Evolutionary conservation across 345 rosid genomes (phyloP).

Genomic region (sweet orange (Citrus sinensis)): DVS_A1.0 CM039161.1:20799001-20799500

Average conservation of each 20-base stretch:
- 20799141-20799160: background rate
- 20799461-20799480: background rate
- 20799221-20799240: background rate
- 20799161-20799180: no score
- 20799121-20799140: no score
- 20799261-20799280: background rate
- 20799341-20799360: no score
- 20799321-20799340: background rate
- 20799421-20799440: constrained; percentile 6
- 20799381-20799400: constrained; percentile 6
- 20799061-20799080: no score
- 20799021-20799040: no score
- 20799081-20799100: no score
- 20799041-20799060: no score
- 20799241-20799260: background rate
- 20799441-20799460: background rate
- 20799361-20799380: background rate
- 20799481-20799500: background rate
- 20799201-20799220: background rate
- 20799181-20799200: background rate
- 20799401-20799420: constrained; percentile 1
- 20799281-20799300: background rate
- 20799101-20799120: no score
- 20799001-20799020: no score
- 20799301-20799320: background rate